Evolutionary conservation across 805 yeast genomes (phyloP), one percentile per base, ranked within the genome.

Genomic region (Pichia thaimueangensis): DNA sequence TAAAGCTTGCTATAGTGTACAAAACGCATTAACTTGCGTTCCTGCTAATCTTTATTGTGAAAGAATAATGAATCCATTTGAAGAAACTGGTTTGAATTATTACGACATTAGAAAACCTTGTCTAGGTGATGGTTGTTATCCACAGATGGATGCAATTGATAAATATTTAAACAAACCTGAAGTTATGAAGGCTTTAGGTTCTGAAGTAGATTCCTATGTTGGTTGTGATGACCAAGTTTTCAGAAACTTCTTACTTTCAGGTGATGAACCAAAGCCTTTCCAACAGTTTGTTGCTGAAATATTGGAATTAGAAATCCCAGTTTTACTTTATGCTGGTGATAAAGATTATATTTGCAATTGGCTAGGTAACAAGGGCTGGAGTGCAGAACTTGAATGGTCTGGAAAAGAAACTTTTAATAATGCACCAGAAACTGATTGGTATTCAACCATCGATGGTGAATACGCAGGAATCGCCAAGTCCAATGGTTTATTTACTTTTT

Each of bases 301-400:
- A 48, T 73, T 91, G 53, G 88, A 87, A 48, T 61, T 72, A 20
- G 82, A 73, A 10, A 56, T 89, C 38, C 96, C 96, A 3, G 89
- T 88, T 21, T 73, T 91, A 60, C 73, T 91, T 48, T 91, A 89
- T 56, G 96, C 96, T 13, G 97, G 97, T 59, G 96, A 89, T 68
- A 86, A 87, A 67, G 97, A 89, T 65, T 89, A 81, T 65, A 89
- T 89, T 59, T 89, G 97, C 69, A 89, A 91, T 70, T 89, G 96
- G 96, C 74, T 91, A 57, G 97, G 97, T 50, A 88, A 88, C 63
- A 76, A 79, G 57, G 93, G 83, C 13, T 86, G 96, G 95, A 71
- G 91, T 29, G 71, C 84, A 58, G 75, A 67, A 37, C 71, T 87
- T 42, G 84, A 83, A 56, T 59, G 64, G 64, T 35, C 46, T 3